Evolutionary conservation across 495 filamentous ascomycete species (phyloP).

Genomic region (Penicillium maclennaniae): DNA sequence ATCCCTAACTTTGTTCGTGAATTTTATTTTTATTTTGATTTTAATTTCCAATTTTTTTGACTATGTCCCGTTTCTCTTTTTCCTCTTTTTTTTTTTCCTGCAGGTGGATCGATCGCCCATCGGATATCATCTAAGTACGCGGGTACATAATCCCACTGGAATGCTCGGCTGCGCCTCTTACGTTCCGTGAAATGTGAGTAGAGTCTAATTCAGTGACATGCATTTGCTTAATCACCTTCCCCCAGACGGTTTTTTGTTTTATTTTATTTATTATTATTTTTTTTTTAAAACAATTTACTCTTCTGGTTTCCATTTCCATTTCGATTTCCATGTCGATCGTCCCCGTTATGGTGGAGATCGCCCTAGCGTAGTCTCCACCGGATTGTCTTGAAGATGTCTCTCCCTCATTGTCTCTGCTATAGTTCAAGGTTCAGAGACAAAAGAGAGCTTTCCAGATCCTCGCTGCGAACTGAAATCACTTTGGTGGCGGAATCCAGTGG

Average conservation of each 20-base stretch:
- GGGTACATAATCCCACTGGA: constrained; percentile 3
- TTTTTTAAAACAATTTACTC: too few relatives aligned
- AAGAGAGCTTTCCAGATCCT: neutral
- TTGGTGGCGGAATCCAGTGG: constrained; percentile 3
- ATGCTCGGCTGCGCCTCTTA: constrained; percentile 20
- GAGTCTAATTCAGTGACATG: constrained; percentile 22
- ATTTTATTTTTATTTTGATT: constrained; percentile 10
- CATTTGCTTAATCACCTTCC: neutral
- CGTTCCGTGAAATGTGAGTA: constrained; percentile 24
- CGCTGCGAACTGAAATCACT: neutral
- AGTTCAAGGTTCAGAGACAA: neutral
- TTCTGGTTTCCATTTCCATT: constrained; percentile 16
- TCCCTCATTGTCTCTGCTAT: neutral
- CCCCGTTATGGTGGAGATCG: neutral
- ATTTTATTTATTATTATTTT: constrained; percentile 11
- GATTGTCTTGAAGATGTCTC: neutral
- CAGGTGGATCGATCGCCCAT: constrained; percentile 7
- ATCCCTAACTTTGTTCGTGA: constrained; percentile 28
- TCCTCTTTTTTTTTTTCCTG: constrained; percentile 11
- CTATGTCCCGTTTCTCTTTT: neutral
- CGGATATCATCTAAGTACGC: constrained; percentile 1
- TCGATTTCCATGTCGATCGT: neutral
- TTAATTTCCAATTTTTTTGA: too few relatives aligned
- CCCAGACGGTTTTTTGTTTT: neutral
- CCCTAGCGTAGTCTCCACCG: neutral